Percentiles rank a stretch among this genome's conserved stretches.
These are phyloP conservation scores for Heracleum sosnowskyi DNA, from an alignment of 129 eudicot genomes.

Conservation along the genomic window DNA sequence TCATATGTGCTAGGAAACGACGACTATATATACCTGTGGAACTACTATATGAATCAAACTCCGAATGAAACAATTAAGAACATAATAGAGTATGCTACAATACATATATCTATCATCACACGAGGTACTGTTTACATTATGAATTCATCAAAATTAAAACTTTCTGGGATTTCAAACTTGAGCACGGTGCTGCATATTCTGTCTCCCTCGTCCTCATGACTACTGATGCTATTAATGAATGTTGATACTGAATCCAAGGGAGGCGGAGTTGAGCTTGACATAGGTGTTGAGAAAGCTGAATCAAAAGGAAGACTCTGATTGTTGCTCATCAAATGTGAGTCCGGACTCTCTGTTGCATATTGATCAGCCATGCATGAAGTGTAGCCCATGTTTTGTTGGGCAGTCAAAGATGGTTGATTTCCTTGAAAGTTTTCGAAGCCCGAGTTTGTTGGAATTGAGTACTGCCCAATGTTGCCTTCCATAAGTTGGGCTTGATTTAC, in stretches of 20 bases:
- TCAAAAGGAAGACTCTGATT: slow-evolving; percentile 14
- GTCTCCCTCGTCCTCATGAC: slow-evolving; percentile 54
- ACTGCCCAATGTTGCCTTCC: slow-evolving; percentile 7
- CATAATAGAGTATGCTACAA: no score
- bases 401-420: neutral
- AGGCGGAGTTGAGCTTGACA: slow-evolving; percentile 41
- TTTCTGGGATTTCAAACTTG: slow-evolving; percentile 72
- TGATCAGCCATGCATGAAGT: slow-evolving; percentile 14
- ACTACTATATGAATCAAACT: neutral
- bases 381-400: neutral
- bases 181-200: slow-evolving; percentile 58
- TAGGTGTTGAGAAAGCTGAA: slow-evolving; percentile 32
- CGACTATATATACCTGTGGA: no score
- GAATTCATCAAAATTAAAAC: slow-evolving; percentile 54
- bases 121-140: neutral
- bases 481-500: slow-evolving; percentile 21
- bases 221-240: slow-evolving; percentile 28
- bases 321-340: neutral
- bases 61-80: neutral
- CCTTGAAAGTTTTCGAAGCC: slow-evolving; percentile 6
- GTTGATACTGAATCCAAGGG: slow-evolving; percentile 46
- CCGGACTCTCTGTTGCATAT: slow-evolving; percentile 30
- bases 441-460: slow-evolving; percentile 2
- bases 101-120: neutral
- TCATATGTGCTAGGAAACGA: no score